Evolutionary conservation across 1,284 basidiomycete species (phyloP), one percentile per base, ranked within the genome.

Genomic region (Cutaneotrichosporon sp.): DNA sequence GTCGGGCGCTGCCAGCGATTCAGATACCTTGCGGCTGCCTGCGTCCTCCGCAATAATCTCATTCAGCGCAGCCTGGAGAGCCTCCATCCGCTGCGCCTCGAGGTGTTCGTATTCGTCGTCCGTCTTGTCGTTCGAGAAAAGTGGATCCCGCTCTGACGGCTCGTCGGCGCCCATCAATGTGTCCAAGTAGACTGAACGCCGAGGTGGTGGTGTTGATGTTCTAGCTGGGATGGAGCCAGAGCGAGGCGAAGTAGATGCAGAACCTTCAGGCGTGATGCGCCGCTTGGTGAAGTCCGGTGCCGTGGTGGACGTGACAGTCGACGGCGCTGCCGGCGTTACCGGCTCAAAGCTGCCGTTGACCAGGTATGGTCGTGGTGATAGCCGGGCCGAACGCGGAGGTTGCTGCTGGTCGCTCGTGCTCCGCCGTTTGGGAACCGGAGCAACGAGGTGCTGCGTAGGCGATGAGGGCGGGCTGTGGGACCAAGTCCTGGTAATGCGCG

Each of bases 41-140:
- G 58, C 73, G 49, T 95, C 92, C 34, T 88, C 83, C 2, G 91
- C 90, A 71, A 97, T 95, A 76, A 98, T 97, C 74, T 93, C 91
- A 18, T 90, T 94, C 65, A 98, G 83, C 1, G 95, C 95, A 5
- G 92, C 91, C 73, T 95, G 92, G 26, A 97, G 93, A 4, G 92
- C 93, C 69, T 93, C 91, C 86, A 97, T 95, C 40, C 91, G 84
- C 69, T 89, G 84, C 11, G 83, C 82, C 74, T 68, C 62, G 9
- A 65, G 26, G 22, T 56, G 56, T 11, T 52, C 58, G 5, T 55
- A 91, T 88, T 70, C 70, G 30, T 70, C 70, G 3, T 68, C 60
- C 1, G 61, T 65, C 9, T 64, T 63, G 30, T 69, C 71, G 22
- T 74, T 71, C 2, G 59, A 73, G 53, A 79, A 79, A 6, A 80